Conservation (phyloP, 2,329 filamentous ascomycete species). For the Cladosporium halotolerans region DNA sequence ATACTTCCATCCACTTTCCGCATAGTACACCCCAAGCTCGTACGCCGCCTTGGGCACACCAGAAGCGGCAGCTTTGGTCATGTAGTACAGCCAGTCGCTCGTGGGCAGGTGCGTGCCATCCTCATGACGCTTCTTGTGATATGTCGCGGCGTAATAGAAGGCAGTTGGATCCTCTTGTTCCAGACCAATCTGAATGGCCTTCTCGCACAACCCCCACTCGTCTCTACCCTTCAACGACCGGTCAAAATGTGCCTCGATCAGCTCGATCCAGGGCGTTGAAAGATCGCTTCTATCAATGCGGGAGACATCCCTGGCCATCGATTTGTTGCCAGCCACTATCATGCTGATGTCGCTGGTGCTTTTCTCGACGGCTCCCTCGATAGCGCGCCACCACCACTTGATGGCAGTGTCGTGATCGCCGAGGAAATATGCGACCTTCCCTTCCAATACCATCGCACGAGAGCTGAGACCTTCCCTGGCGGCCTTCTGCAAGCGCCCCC, state of each 20-base stretch:
- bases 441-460: slow-evolving; percentile 26
- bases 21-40: slow-evolving; percentile 36
- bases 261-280: slow-evolving; percentile 28
- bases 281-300: slow-evolving; percentile 18
- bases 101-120: slow-evolving; percentile 22
- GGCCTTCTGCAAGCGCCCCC: slow-evolving; percentile 19
- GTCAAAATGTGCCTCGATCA: slow-evolving; percentile 22
- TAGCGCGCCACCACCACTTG: slow-evolving; percentile 21
- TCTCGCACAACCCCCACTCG: slow-evolving; percentile 1
- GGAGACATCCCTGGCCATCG: not conserved
- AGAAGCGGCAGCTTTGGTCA: slow-evolving; percentile 40
- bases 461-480: slow-evolving; percentile 18
- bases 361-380: slow-evolving; percentile 18
- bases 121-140: slow-evolving; percentile 17
- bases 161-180: slow-evolving; percentile 40
- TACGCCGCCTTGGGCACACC: slow-evolving; percentile 34
- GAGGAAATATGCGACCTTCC: slow-evolving; percentile 21
- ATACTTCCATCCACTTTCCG: slow-evolving; percentile 26
- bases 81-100: slow-evolving; percentile 37
- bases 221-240: slow-evolving; percentile 10
- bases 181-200: slow-evolving; percentile 11
- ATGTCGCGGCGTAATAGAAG: slow-evolving; percentile 32
- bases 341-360: not conserved
- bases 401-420: slow-evolving; percentile 24
- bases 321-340: not conserved